These are phyloP conservation scores for Echites panduratus DNA, from an alignment of 257 asterid genomes.

Conservation along the genomic window DNA sequence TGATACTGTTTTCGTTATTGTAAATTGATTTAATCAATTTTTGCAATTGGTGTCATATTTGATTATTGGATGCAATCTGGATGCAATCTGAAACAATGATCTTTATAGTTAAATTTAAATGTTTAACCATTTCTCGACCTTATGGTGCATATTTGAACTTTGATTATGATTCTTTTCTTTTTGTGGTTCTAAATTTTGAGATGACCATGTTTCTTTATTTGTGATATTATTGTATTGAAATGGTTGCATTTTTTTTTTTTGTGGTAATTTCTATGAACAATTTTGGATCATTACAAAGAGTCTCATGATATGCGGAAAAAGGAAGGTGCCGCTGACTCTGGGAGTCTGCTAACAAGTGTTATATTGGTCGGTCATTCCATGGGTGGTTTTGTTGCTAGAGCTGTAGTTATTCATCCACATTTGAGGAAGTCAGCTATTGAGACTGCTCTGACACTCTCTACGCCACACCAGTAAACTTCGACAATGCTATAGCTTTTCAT, in stretches of 20 bases:
- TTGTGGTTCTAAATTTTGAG: not conserved
- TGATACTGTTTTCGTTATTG: not conserved
- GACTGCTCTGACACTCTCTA: constrained; percentile 86
- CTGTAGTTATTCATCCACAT: constrained; percentile 80
- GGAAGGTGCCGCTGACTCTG: constrained; percentile 64
- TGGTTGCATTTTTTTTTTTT: constrained; percentile 9
- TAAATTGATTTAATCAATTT: not conserved
- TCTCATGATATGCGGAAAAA: constrained; percentile 51
- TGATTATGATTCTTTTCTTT: no score
- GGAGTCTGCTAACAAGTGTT: constrained; percentile 67
- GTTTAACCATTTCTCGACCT: not conserved
- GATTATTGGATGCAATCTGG: no score
- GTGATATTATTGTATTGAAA: not conserved
- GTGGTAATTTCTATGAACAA: constrained; percentile 16
- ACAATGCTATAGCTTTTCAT: constrained; percentile 16
- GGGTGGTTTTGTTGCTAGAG: constrained; percentile 99
- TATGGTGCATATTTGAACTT: not conserved
- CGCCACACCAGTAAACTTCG: constrained; percentile 85
- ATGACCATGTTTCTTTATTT: not conserved
- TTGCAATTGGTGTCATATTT: not conserved
- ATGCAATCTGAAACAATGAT: not conserved
- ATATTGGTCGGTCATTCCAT: constrained; percentile 97
- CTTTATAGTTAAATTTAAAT: not conserved
- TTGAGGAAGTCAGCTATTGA: constrained; percentile 84
- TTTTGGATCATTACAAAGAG: constrained; percentile 78